Conservation (phyloP, 176 grass and related monocot species). For the Pontederia crassipes region DNA sequence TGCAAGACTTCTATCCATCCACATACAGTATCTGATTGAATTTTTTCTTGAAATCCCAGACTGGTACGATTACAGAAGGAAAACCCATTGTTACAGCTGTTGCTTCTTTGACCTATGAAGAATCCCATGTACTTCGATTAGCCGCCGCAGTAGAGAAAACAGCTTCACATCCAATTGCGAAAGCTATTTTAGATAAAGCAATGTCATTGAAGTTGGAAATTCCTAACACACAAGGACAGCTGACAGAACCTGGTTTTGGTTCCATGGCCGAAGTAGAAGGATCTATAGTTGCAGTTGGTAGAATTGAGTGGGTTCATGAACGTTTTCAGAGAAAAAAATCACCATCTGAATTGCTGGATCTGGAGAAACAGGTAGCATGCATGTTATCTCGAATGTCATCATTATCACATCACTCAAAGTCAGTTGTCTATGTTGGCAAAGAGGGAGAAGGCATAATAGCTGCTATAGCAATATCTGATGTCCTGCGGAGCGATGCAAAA, state of each 20-base stretch:
- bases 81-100: constrained; percentile 78
- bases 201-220: constrained; percentile 55
- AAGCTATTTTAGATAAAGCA: constrained; percentile 75
- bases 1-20: not conserved
- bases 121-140: constrained; percentile 51
- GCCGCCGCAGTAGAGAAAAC: constrained; percentile 97
- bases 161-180: constrained; percentile 92
- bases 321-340: constrained; percentile 58
- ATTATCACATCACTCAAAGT: constrained; percentile 62
- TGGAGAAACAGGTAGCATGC: constrained; percentile 39
- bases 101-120: constrained; percentile 58
- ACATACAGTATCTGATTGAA: constrained; percentile 7
- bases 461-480: constrained; percentile 79
- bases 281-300: constrained; percentile 74
- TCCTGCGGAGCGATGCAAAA: constrained; percentile 71
- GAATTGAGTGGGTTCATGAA: constrained; percentile 69
- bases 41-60: constrained; percentile 30
- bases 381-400: constrained; percentile 29
- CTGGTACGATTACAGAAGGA: constrained; percentile 86
- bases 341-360: constrained; percentile 35
- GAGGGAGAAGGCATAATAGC: constrained; percentile 93
- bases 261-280: constrained; percentile 91
- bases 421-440: constrained; percentile 69
- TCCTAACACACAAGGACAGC: constrained; percentile 55
- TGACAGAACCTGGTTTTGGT: constrained; percentile 86